A percentile compares a stretch with the other conserved stretches of the same genome.
Evolutionary conservation across 2,329 filamentous ascomycete species (phyloP).

Genomic region (Fusarium poae): DNA sequence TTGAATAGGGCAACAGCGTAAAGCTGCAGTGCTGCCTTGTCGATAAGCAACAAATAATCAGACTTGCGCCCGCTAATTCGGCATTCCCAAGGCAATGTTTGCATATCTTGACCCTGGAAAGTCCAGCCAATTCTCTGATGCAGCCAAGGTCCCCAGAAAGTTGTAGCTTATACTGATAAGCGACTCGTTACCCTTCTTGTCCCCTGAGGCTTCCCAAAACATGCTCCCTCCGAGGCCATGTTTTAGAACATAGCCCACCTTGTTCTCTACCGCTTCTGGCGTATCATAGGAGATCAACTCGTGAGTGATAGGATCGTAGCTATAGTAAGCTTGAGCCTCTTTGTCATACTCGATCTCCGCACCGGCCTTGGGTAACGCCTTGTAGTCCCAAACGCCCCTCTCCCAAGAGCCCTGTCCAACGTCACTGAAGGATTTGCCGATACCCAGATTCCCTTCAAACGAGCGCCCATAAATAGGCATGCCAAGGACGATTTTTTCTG

Average conservation of each 20-base stretch:
- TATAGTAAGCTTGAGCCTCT: constrained; percentile 34
- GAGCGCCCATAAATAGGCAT: constrained; percentile 40
- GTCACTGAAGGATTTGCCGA: constrained; percentile 29
- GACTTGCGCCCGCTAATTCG: not conserved
- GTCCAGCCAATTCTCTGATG: constrained; percentile 31
- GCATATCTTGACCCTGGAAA: constrained; percentile 62
- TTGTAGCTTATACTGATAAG: constrained; percentile 30
- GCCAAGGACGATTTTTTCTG: constrained; percentile 35
- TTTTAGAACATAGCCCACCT: constrained; percentile 27
- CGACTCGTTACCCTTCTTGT: constrained; percentile 30
- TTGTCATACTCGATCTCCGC: constrained; percentile 26
- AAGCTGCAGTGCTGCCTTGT: not conserved
- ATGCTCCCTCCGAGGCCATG: constrained; percentile 35
- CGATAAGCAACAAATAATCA: not conserved
- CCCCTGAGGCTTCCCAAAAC: constrained; percentile 40
- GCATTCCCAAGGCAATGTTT: constrained; percentile 58
- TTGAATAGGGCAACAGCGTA: not conserved
- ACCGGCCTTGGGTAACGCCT: constrained; percentile 32
- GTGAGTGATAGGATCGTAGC: constrained; percentile 29
- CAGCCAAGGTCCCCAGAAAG: constrained; percentile 21
- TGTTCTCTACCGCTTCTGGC: constrained; percentile 21
- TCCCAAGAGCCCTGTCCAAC: constrained; percentile 36
- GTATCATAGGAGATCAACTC: constrained; percentile 39
- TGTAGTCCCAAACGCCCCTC: constrained; percentile 38
- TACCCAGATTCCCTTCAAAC: constrained; percentile 29